Evolutionary conservation across 2,329 filamentous ascomycete species (phyloP).

Genomic region (Cordyceps fumosorosea): DNA sequence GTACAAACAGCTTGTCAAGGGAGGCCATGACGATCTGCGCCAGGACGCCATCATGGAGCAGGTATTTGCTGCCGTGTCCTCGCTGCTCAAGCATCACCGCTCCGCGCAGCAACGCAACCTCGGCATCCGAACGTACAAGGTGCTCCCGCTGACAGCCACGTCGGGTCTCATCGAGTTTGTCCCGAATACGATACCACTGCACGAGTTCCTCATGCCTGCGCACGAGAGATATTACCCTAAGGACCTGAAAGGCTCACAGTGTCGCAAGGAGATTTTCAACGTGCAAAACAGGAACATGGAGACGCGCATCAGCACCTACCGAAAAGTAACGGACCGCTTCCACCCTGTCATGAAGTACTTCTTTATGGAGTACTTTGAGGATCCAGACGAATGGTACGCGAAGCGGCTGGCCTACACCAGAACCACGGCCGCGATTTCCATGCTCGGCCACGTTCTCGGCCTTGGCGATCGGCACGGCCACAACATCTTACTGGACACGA

Average conservation of each 20-base stretch:
- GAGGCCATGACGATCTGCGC: conserved; percentile 88
- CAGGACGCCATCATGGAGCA: conserved; percentile 99
- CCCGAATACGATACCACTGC: conserved; percentile 81
- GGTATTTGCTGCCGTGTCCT: conserved; percentile 93
- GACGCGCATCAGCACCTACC: conserved; percentile 66
- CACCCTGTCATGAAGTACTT: conserved; percentile 94
- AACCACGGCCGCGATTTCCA: conserved; percentile 89
- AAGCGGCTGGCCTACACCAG: conserved; percentile 86
- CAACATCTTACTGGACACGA: conserved; percentile 88
- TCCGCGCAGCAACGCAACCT: conserved; percentile 82
- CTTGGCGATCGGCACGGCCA: conserved; percentile 92
- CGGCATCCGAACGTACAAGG: conserved; percentile 93
- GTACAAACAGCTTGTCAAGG: conserved; percentile 92
- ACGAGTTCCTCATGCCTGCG: conserved; percentile 86
- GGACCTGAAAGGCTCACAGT: conserved; percentile 69
- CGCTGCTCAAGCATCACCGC: conserved; percentile 77
- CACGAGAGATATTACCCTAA: conserved; percentile 81
- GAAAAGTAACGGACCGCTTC: conserved; percentile 72
- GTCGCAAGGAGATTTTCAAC: conserved; percentile 70
- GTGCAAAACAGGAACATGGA: conserved; percentile 66
- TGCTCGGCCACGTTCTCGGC: conserved; percentile 87
- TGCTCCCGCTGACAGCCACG: conserved; percentile 76
- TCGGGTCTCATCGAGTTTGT: conserved; percentile 97
- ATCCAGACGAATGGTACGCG: conserved; percentile 94
- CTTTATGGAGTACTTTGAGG: conserved; percentile 89